Percentiles rank a stretch among this genome's conserved stretches.
Evolutionary conservation across 768 basidiomycete genomes (phyloP).

Genomic region (Leucocoprinus leucothites): DNA sequence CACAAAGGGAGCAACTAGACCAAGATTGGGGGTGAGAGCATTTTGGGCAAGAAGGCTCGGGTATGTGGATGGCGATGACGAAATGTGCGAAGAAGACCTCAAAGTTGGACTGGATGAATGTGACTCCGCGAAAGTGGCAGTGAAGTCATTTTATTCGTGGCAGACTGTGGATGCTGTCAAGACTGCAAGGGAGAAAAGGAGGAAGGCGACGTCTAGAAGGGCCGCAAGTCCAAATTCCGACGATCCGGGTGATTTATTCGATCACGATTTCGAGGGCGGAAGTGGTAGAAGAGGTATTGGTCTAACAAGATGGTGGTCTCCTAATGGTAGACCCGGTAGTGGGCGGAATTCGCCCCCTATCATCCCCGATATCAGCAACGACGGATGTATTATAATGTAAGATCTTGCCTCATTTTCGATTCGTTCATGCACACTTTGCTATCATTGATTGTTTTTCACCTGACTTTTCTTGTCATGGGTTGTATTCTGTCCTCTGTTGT

Average conservation of each 20-base stretch:
- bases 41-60: conserved; percentile 66
- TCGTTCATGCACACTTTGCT: conserved; percentile 6
- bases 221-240: conserved; percentile 32
- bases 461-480: neutral
- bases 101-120: conserved; percentile 80
- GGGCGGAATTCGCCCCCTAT: conserved; percentile 51
- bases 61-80: conserved; percentile 71
- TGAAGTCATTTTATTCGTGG: conserved; percentile 87
- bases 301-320: conserved; percentile 51
- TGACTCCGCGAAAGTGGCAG: conserved; percentile 64
- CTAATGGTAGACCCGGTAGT: conserved; percentile 41
- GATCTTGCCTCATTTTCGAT: conserved; percentile 10
- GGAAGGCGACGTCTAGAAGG: conserved; percentile 47
- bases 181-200: conserved; percentile 61
- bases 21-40: conserved; percentile 71
- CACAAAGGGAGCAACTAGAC: conserved; percentile 46
- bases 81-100: conserved; percentile 50
- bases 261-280: conserved; percentile 26
- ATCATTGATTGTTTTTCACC: neutral
- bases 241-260: conserved; percentile 23
- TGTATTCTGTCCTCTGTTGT: neutral
- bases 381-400: conserved; percentile 72
- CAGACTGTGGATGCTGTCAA: conserved; percentile 80
- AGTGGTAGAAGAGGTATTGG: conserved; percentile 18
- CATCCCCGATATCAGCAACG: conserved; percentile 45